These are phyloP conservation scores for Cantharellus anzutake DNA, from an alignment of 768 basidiomycete species.

Conservation along the genomic window DNA sequence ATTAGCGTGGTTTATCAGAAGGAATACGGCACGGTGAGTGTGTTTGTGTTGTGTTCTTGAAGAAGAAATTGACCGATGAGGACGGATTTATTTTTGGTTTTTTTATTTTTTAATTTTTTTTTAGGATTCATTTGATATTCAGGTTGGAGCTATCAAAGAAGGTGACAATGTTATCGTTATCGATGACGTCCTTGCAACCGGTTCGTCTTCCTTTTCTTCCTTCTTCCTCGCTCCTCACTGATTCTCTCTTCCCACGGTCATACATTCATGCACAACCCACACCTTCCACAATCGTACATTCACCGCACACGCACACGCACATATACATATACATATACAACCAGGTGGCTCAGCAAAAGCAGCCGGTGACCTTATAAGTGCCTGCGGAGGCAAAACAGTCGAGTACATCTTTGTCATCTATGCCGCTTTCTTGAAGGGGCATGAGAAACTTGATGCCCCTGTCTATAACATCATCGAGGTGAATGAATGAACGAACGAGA, in stretches of 20 bases:
- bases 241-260: neutral
- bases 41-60: neutral
- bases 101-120: neutral
- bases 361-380: constrained; percentile 71
- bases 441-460: constrained; percentile 65
- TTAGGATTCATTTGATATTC: constrained; percentile 93
- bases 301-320: neutral
- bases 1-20: constrained; percentile 63
- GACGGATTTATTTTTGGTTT: neutral
- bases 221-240: neutral
- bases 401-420: constrained; percentile 95
- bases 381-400: constrained; percentile 65
- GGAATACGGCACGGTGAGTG: constrained; percentile 68
- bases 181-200: constrained; percentile 94
- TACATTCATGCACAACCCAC: neutral
- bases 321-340: neutral
- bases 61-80: neutral
- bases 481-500: constrained; percentile 27
- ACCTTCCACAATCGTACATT: neutral
- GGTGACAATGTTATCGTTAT: constrained; percentile 76
- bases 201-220: constrained; percentile 21
- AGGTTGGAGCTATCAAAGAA: constrained; percentile 60
- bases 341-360: constrained; percentile 85
- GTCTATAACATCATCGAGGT: constrained; percentile 74
- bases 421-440: constrained; percentile 52